Conservation (phyloP, 768 basidiomycete genomes). For the Arthromyces matolae region DNA sequence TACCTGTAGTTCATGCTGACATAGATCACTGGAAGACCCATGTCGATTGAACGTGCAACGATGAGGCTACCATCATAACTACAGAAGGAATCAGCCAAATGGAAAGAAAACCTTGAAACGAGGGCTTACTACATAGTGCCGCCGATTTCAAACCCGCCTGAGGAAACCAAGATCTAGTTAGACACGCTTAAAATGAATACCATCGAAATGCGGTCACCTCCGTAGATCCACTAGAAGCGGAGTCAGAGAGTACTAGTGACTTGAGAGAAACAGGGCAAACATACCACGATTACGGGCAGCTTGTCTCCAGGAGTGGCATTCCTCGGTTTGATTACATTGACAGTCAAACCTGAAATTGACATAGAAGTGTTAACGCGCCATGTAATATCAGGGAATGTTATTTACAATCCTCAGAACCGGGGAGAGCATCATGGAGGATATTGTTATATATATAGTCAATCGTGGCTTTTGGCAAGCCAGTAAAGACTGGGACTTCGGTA, state of each 20-base stretch:
- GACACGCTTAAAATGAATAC: neutral
- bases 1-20: conserved; percentile 54
- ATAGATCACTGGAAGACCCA: conserved; percentile 44
- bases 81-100: neutral
- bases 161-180: neutral
- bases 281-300: conserved; percentile 52
- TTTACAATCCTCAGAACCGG: conserved; percentile 44
- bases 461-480: too few species aligned
- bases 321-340: conserved; percentile 49
- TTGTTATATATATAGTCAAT: conserved; percentile 32
- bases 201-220: conserved; percentile 25
- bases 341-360: conserved; percentile 38
- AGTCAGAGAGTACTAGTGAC: neutral
- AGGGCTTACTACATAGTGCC: neutral
- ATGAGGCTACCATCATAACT: conserved; percentile 43
- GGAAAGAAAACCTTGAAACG: neutral
- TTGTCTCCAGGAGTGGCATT: conserved; percentile 36
- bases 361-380: neutral
- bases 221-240: conserved; percentile 45
- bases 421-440: conserved; percentile 26
- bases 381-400: neutral
- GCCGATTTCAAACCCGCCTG: conserved; percentile 9
- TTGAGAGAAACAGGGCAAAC: conserved; percentile 16
- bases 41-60: conserved; percentile 40
- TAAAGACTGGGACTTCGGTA: too few species aligned